Conservation (phyloP, 2,329 filamentous ascomycete species). For the Penicillium fuscoglaucum region DNA sequence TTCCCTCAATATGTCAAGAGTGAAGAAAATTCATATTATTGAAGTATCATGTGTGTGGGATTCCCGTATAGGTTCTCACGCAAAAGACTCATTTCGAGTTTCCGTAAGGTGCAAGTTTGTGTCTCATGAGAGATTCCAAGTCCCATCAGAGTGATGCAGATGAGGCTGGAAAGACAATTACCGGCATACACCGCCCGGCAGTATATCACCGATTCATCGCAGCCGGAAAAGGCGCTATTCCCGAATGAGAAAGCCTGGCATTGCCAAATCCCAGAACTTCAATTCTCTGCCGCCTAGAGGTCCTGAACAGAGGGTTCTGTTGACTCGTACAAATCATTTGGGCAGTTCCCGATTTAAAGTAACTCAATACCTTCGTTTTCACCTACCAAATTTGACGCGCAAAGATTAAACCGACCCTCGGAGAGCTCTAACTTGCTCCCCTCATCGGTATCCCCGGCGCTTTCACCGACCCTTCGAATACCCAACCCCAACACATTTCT, state of each 20-base stretch:
- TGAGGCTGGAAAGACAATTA: neutral
- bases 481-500: neutral
- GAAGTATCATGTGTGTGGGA: neutral
- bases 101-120: neutral
- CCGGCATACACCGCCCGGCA: conserved; percentile 6
- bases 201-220: conserved; percentile 13
- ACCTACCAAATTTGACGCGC: neutral
- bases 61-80: too few species aligned
- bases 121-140: neutral
- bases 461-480: conserved; percentile 9
- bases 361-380: neutral
- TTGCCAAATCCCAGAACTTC: conserved; percentile 20
- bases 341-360: neutral
- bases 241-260: conserved; percentile 16
- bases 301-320: conserved; percentile 13
- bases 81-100: too few species aligned
- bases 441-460: conserved; percentile 12
- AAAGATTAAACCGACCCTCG: neutral
- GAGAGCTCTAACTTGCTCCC: conserved; percentile 16
- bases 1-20: neutral
- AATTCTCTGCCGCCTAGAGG: conserved; percentile 20
- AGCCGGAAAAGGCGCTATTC: conserved; percentile 19
- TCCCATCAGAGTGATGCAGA: neutral
- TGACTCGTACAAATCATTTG: neutral
- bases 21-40: neutral